Evolutionary conservation across 1,139 yeast genomes (phyloP).

Genomic region (Candida pseudocylindracea): DNA sequence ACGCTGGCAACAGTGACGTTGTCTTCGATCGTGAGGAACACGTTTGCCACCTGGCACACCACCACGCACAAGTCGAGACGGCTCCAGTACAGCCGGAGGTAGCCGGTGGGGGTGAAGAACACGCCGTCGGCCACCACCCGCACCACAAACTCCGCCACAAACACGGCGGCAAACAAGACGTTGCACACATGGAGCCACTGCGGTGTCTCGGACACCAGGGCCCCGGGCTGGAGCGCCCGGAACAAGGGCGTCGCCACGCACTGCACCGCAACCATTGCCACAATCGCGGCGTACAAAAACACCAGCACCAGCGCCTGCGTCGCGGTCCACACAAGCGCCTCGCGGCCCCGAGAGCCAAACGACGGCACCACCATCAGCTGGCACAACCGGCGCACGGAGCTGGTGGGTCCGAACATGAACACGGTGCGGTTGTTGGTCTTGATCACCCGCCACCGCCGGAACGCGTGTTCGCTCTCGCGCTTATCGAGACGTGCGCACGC

Average conservation of each 20-base stretch:
- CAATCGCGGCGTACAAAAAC: slow-evolving; percentile 40
- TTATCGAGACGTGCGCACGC: too few species aligned
- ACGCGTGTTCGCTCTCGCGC: too few species aligned
- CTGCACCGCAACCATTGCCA: slow-evolving; percentile 49
- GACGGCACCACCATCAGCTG: too few species aligned
- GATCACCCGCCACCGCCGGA: too few species aligned
- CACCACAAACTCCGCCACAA: slow-evolving; percentile 48
- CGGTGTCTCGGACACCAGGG: slow-evolving; percentile 28
- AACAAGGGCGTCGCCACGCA: slow-evolving; percentile 69
- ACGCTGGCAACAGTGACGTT: slow-evolving; percentile 24
- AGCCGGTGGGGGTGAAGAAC: slow-evolving; percentile 65
- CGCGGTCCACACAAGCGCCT: too few species aligned
- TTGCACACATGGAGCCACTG: slow-evolving; percentile 25
- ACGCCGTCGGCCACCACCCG: slow-evolving; percentile 78
- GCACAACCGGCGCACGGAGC: too few species aligned
- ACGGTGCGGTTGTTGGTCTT: too few species aligned
- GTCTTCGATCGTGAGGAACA: slow-evolving; percentile 66
- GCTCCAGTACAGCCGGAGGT: slow-evolving; percentile 72
- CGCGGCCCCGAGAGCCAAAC: too few species aligned
- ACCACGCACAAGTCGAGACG: slow-evolving; percentile 28
- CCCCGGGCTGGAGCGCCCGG: slow-evolving; percentile 11
- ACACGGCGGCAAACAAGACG: slow-evolving; percentile 34
- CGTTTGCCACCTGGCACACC: slow-evolving; percentile 21
- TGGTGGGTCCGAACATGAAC: too few species aligned
- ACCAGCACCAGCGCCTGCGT: slow-evolving; percentile 2